Evolutionary conservation across 176 grass and related monocot genomes (phyloP).

Genomic region (Carex littledalei): DNA sequence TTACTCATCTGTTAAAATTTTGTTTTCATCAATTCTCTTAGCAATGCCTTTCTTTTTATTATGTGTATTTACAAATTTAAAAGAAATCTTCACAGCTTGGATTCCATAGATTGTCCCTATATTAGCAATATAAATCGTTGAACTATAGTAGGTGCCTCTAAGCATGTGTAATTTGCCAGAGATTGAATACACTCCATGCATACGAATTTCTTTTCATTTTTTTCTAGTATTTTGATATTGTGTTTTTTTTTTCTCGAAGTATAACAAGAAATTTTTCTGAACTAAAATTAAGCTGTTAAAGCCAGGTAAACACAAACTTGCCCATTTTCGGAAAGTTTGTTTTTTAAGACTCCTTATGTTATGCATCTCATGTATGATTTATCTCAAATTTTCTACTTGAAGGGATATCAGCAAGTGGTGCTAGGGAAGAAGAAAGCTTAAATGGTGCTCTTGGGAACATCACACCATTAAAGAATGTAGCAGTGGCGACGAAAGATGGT

Average conservation of each 20-base stretch:
- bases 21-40: neutral
- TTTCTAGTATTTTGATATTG: neutral
- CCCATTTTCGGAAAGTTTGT: neutral
- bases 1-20: neutral
- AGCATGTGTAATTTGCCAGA: neutral
- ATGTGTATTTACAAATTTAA: neutral
- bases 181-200: neutral
- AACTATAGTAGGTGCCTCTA: neutral
- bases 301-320: neutral
- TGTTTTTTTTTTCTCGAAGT: neutral
- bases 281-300: neutral
- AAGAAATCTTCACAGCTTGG: neutral
- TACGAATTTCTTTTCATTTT: neutral
- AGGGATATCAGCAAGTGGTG: conserved; percentile 47
- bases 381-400: conserved; percentile 25
- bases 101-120: neutral
- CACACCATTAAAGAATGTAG: conserved; percentile 48
- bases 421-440: conserved; percentile 48
- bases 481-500: conserved; percentile 54
- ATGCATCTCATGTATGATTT: conserved; percentile 6
- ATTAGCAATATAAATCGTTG: neutral
- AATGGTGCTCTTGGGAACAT: conserved; percentile 28
- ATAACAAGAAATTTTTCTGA: neutral
- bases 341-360: neutral
- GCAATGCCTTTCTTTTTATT: neutral